phyloP scores from a whole-genome alignment of 1,284 basidiomycete genomes.

The Rhodotorula sp. region DNA sequence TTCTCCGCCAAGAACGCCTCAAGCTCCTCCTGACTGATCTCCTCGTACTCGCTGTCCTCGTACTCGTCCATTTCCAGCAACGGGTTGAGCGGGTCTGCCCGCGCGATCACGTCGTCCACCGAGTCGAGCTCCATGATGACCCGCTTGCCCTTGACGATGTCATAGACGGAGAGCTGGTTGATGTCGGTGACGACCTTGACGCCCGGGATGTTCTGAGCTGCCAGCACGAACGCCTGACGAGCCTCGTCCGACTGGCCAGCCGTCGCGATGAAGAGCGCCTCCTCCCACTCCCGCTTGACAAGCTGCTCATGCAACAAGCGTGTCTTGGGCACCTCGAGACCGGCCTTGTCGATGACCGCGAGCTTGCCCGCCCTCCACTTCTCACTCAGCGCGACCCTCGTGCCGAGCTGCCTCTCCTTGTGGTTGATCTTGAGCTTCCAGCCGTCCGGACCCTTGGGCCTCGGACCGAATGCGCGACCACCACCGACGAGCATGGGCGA shows the following conservation, averaged over 20 bases:
- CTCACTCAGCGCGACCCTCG: conserved; percentile 36
- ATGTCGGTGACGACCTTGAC: conserved; percentile 30
- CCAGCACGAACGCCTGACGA: conserved; percentile 32
- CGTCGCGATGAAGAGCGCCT: conserved; percentile 32
- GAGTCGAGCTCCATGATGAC: conserved; percentile 37
- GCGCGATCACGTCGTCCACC: conserved; percentile 29
- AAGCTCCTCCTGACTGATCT: background rate
- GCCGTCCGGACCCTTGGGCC: conserved; percentile 38
- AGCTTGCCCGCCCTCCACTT: conserved; percentile 38
- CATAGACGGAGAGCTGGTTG: conserved; percentile 32
- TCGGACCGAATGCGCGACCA: conserved; percentile 54
- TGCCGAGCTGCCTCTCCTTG: conserved; percentile 39
- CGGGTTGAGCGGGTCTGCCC: conserved; percentile 31
- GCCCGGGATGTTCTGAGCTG: conserved; percentile 31
- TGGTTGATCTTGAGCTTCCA: conserved; percentile 40
- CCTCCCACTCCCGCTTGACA: conserved; percentile 19
- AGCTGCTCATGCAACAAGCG: conserved; percentile 24
- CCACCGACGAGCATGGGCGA: conserved; percentile 89
- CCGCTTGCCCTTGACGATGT: conserved; percentile 34
- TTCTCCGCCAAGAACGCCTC: too few relatives aligned
- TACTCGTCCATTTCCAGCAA: conserved; percentile 23
- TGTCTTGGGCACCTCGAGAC: conserved; percentile 22
- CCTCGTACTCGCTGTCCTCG: conserved; percentile 19
- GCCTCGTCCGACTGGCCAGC: background rate
- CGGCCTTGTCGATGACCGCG: conserved; percentile 32